These are phyloP conservation scores for Arxiozyma heterogenica DNA, from an alignment of 1,139 yeast genomes.

Conservation along the genomic window DNA sequence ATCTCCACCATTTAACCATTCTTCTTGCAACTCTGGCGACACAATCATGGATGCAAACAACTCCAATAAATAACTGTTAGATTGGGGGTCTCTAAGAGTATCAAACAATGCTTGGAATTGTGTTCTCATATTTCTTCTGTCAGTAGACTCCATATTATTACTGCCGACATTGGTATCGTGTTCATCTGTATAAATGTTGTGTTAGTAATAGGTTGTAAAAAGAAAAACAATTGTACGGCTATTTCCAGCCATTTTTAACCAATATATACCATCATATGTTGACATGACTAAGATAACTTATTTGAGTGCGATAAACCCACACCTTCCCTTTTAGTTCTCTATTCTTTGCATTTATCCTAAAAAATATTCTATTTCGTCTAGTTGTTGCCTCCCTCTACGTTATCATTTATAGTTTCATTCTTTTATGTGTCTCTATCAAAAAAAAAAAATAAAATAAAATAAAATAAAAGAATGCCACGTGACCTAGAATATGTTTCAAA, in stretches of 20 bases:
- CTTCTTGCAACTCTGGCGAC: constrained; percentile 23
- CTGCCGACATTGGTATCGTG: constrained; percentile 11
- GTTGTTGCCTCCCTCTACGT: not conserved
- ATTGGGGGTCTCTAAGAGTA: constrained; percentile 13
- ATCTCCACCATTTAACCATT: constrained; percentile 20
- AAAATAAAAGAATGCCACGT: too few species aligned
- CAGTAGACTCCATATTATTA: constrained; percentile 3
- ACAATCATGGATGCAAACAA: constrained; percentile 16
- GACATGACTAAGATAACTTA: constrained; percentile 11
- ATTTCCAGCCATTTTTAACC: too few species aligned
- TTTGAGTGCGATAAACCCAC: not conserved
- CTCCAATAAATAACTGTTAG: constrained; percentile 7
- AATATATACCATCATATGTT: constrained; percentile 8
- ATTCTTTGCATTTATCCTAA: not conserved
- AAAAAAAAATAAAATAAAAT: too few species aligned
- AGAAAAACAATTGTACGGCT: not conserved
- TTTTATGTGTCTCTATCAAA: not conserved
- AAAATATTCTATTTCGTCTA: too few species aligned
- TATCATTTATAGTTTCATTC: not conserved
- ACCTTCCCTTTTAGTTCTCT: not conserved
- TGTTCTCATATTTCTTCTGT: constrained; percentile 16
- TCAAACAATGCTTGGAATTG: constrained; percentile 19
- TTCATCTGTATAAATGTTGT: constrained; percentile 12
- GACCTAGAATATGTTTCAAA: not conserved
- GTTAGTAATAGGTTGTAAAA: constrained; percentile 1